phyloP scores from a whole-genome alignment of 495 filamentous ascomycete species.

The Glarea lozoyensis region DNA sequence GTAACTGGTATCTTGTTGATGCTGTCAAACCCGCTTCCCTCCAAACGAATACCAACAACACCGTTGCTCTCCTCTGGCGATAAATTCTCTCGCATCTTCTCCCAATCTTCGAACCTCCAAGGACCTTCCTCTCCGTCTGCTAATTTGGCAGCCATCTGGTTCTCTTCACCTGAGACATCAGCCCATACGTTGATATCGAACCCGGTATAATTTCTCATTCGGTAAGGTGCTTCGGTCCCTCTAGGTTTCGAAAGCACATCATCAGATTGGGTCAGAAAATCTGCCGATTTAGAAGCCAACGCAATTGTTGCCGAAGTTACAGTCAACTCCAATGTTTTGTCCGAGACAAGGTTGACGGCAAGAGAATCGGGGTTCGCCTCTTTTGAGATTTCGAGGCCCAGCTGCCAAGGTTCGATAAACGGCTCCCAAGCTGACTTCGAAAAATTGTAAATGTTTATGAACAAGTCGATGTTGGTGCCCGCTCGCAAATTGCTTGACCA shows the following conservation, averaged over 20 bases:
- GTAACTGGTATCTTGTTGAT: slow-evolving; percentile 82
- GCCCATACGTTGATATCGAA: slow-evolving; percentile 82
- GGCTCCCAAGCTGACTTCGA: slow-evolving; percentile 98
- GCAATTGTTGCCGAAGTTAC: slow-evolving; percentile 92
- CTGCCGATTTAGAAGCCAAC: slow-evolving; percentile 80
- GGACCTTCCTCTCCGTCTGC: slow-evolving; percentile 83
- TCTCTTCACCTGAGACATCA: slow-evolving; percentile 50
- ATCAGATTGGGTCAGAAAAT: slow-evolving; percentile 81
- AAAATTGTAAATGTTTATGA: slow-evolving; percentile 96
- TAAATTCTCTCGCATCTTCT: slow-evolving; percentile 85
- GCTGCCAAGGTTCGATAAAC: slow-evolving; percentile 89
- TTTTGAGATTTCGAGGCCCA: slow-evolving; percentile 82
- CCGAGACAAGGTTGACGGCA: slow-evolving; percentile 77
- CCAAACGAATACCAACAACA: slow-evolving; percentile 72
- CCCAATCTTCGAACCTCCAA: slow-evolving; percentile 95
- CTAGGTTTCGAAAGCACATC: slow-evolving; percentile 92
- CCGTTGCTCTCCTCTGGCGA: slow-evolving; percentile 71
- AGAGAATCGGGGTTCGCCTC: slow-evolving; percentile 66
- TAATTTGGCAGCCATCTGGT: slow-evolving; percentile 62
- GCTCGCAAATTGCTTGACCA: slow-evolving; percentile 85
- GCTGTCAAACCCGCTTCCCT: slow-evolving; percentile 88
- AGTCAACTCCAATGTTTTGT: slow-evolving; percentile 84
- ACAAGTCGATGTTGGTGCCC: slow-evolving; percentile 83
- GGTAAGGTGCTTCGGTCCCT: slow-evolving; percentile 84
- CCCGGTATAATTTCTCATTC: slow-evolving; percentile 90